A percentile compares a stretch with the other conserved stretches of the same genome.
Conservation (phyloP, 192 early-diverging fungal genomes). For the Rhizophlyctis rosea region DNA sequence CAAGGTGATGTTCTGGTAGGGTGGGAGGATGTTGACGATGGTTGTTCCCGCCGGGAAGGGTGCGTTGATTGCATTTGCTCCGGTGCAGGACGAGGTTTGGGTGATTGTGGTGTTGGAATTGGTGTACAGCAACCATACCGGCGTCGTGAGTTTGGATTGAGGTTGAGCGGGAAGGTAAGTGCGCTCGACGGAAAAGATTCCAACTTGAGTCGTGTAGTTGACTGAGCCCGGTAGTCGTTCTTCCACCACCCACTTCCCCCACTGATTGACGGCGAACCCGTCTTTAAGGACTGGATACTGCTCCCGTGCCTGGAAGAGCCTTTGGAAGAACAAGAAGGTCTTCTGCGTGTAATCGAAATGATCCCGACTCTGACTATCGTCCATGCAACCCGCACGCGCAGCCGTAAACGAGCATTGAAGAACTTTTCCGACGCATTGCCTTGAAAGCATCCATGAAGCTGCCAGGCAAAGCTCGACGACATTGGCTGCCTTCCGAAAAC, state of each 20-base stretch:
- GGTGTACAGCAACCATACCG: conserved; percentile 5
- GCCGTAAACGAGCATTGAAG: background rate
- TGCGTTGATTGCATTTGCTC: background rate
- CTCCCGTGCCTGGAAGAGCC: background rate
- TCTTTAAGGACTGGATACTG: background rate
- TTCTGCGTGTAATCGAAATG: conserved; percentile 5
- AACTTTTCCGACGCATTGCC: conserved; percentile 5
- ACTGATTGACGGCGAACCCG: background rate
- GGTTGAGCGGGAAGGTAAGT: background rate
- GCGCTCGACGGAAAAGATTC: background rate
- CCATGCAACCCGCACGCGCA: conserved; percentile 1
- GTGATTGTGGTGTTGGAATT: conserved; percentile 7
- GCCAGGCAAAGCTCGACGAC: conserved; percentile 1
- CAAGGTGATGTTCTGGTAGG: conserved; percentile 8
- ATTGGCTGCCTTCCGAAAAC: conserved; percentile 6
- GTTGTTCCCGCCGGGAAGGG: conserved; percentile 4
- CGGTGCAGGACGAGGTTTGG: background rate
- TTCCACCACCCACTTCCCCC: background rate
- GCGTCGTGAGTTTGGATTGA: background rate
- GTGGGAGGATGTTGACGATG: conserved; percentile 11
- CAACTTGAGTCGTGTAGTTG: background rate
- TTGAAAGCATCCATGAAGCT: conserved; percentile 6
- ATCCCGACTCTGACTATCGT: background rate
- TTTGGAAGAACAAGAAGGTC: background rate
- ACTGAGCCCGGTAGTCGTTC: background rate